phyloP scores from a whole-genome alignment of 2,329 filamentous ascomycete species.

The Fusarium buharicum region DNA sequence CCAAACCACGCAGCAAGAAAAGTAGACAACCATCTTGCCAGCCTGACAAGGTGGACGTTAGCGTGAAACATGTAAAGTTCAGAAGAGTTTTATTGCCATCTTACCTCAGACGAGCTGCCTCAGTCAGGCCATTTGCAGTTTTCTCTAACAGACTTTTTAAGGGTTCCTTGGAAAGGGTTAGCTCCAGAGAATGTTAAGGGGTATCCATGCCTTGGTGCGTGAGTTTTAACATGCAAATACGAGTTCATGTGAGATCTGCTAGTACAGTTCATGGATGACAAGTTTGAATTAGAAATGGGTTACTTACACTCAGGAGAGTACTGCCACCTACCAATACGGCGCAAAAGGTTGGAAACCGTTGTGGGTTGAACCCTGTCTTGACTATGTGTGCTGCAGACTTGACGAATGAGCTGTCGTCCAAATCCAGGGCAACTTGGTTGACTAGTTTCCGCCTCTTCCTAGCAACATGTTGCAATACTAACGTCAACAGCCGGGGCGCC shows the following conservation, averaged over 20 bases:
- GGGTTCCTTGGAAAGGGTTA: slow-evolving; percentile 43
- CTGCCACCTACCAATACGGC: slow-evolving; percentile 68
- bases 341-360: slow-evolving; percentile 71
- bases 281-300: not conserved
- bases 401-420: slow-evolving; percentile 48
- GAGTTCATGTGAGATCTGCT: not conserved
- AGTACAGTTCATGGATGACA: too few relatives aligned
- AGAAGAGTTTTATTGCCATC: slow-evolving; percentile 7
- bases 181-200: slow-evolving; percentile 11
- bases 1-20: slow-evolving; percentile 69
- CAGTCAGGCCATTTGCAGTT: slow-evolving; percentile 38
- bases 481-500: slow-evolving; percentile 64
- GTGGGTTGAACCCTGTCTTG: slow-evolving; percentile 61
- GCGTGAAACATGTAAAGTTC: slow-evolving; percentile 3
- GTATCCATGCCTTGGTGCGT: not conserved
- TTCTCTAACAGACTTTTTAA: slow-evolving; percentile 46
- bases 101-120: slow-evolving; percentile 45
- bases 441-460: slow-evolving; percentile 47
- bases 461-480: slow-evolving; percentile 62
- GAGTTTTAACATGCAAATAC: not conserved
- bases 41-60: slow-evolving; percentile 50
- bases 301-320: slow-evolving; percentile 67
- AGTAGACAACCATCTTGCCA: slow-evolving; percentile 67
- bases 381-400: slow-evolving; percentile 56
- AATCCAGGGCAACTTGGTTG: slow-evolving; percentile 44